These are phyloP conservation scores for Eutrema salsugineum DNA, from an alignment of 441 rosid genomes.

Conservation along the genomic window DNA sequence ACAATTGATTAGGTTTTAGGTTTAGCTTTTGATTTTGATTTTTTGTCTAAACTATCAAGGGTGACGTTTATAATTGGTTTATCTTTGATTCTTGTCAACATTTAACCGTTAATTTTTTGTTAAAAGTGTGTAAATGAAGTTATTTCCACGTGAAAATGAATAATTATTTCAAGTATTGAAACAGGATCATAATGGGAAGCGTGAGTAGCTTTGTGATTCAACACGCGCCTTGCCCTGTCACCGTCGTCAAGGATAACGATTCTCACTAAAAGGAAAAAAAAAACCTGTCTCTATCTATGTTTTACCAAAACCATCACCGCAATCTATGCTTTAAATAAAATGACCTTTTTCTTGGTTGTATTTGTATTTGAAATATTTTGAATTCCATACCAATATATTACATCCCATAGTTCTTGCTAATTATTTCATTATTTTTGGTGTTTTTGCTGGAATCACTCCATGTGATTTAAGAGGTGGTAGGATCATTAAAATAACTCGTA, in stretches of 20 bases:
- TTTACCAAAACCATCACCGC: not conserved
- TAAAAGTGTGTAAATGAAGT: not conserved
- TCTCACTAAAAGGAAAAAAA: not conserved
- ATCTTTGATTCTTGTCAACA: not conserved
- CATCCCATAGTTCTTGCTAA: not conserved
- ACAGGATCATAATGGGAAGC: slow-evolving; percentile 76
- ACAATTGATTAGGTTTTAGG: not conserved
- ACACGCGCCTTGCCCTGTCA: slow-evolving; percentile 80
- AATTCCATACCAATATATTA: not conserved
- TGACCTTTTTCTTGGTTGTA: not conserved
- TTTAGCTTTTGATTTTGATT: not conserved
- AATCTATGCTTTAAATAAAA: not conserved
- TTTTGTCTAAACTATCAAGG: too few species aligned
- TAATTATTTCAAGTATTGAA: slow-evolving; percentile 6
- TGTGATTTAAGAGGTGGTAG: slow-evolving; percentile 8
- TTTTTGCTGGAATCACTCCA: slow-evolving; percentile 18
- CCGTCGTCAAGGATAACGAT: slow-evolving; percentile 56
- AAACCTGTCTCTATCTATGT: not conserved
- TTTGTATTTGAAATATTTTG: not conserved
- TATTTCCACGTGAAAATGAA: not conserved
- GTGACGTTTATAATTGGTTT: not conserved
- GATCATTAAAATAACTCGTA: not conserved
- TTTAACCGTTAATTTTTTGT: not conserved
- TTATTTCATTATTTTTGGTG: not conserved
- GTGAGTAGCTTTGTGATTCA: slow-evolving; percentile 67